Base-by-base conservation (phyloP, 352 stramenopile genomes). In the Phytophthora fragariae region DNA sequence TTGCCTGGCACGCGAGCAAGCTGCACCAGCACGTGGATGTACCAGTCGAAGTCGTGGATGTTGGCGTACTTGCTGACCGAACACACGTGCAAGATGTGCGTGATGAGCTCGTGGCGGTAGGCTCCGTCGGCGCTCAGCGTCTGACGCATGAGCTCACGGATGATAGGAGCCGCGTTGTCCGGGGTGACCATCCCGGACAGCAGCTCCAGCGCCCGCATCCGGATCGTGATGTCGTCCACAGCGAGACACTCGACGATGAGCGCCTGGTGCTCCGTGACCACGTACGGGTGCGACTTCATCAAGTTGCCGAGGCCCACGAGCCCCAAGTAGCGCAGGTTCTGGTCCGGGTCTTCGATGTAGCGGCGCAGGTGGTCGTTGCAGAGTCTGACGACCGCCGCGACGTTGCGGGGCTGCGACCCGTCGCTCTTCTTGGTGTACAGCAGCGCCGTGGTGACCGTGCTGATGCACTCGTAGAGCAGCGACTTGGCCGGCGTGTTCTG, bases 151-250 rank as follows among this genome's bases (percentile, higher is more conserved):
- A 99, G 82, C 71, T 99, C 97, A 39, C 91, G 86, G 39, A 99
- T 98, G 58, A 99, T 94, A 52, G 98, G 97, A 7, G 96, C 88
- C 5, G 99, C 88, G 53, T 99, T 99, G 35, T 98, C 93, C 27
- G 95, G 90, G 14, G 93, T 99, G 9, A 99, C 96, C 96, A 99
- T 99, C 9, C 92, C 86, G 1, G 86, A 90, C 1, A 99, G 75
- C 57, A 99, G 85, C 71, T 99, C 96, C 8, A 99, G 81, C n/a
- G 98, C 90, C 31, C 97, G 89, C 70, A 98, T 98, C 5, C 98
- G 95, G 73, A 99, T 99, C 12, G 98, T 99, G 21, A 99, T 97
- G 81, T 99, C 98, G 57, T 99, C 97, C 63, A 99, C 98, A 5
- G 86, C 92, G 5, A 99, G 83, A 80, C 98, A 99, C 59, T 93